Percentiles rank a stretch among this genome's conserved stretches.
These are phyloP conservation scores for Leccinum disarticulatum DNA, from an alignment of 768 basidiomycete species.

Conservation along the genomic window DNA sequence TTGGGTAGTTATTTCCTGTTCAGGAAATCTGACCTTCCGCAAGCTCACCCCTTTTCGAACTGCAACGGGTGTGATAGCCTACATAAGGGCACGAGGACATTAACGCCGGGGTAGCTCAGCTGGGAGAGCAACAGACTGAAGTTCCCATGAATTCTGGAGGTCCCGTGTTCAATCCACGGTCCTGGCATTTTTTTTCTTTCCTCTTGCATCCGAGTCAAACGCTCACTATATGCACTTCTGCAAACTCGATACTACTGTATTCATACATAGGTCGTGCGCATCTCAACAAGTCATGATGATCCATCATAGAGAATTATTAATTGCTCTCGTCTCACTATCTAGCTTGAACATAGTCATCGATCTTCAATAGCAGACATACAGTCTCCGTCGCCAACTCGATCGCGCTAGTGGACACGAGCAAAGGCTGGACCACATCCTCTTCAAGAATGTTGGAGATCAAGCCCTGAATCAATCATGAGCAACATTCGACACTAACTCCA, in stretches of 20 bases:
- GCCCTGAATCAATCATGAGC: constrained; percentile 51
- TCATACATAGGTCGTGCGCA: neutral
- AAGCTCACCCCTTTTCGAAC: too few species aligned
- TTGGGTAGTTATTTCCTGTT: too few species aligned
- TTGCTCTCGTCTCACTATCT: constrained; percentile 41
- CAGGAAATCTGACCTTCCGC: too few species aligned
- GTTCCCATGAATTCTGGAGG: constrained; percentile 57
- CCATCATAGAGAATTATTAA: neutral
- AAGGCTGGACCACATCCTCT: constrained; percentile 95
- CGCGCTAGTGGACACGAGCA: constrained; percentile 93
- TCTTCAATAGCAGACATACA: constrained; percentile 92
- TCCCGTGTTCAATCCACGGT: constrained; percentile 81
- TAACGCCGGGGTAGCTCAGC: constrained; percentile 54
- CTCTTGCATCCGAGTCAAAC: neutral
- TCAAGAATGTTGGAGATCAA: constrained; percentile 96
- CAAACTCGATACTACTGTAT: neutral
- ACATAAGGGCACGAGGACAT: rapidly evolving
- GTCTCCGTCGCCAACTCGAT: constrained; percentile 96
- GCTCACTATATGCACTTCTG: neutral
- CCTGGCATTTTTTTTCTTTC: constrained; percentile 48
- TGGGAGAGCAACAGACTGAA: constrained; percentile 79
- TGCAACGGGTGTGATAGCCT: too few species aligned
- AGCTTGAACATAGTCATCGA: constrained; percentile 89
- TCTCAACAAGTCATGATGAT: neutral
- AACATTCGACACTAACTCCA: neutral